Evolutionary conservation across 177 flowering plant species (phyloP), one percentile per base, ranked within the genome.

Genomic region (Tripterygium wilfordii): DNA sequence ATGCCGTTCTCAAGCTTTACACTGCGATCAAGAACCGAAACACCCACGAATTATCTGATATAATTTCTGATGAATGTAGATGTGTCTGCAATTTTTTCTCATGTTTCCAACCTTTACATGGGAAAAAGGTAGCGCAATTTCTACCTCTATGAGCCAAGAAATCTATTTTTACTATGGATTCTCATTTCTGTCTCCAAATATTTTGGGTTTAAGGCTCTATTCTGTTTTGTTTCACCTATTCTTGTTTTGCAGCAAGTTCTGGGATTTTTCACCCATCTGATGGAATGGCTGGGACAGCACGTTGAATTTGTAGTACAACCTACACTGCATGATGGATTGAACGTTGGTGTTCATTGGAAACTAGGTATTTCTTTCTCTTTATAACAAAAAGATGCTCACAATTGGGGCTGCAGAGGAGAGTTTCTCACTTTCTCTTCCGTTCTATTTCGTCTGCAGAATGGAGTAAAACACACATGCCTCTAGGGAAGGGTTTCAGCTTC

Each of bases 91-190:
- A 75, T 25, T 72, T 78, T 39, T 31, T 72, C 53, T 66, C 84
- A 3, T 39, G 41, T 18, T 63, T 63, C 46, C 71, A 64, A 28
- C 56, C 68, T 29, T 69, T 62, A 24, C 51, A 66, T 21, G 85
- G 82, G 15, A 78, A 80, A 66, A 53, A 71, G 83, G 89, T 82
- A 72, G n/a, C n/a, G n/a, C n/a, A n/a, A n/a, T n/a, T n/a, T n/a
- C n/a, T n/a, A n/a, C n/a, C n/a, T n/a, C 19, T 28, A 28, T 28
- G 10, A 10, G 31, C 10, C 31, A 28, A 28, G 31, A 10, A 28
- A 53, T 14, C 10, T 16, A 21, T n/a, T 8, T 44, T 4, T 16
- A n/a, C n/a, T n/a, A n/a, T n/a, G n/a, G n/a, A n/a, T n/a, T n/a
- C n/a, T n/a, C n/a, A n/a, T n/a, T n/a, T n/a, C n/a, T n/a, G n/a